Evolutionary conservation across 208 protist genomes (phyloP).

Genomic region (Trypanosoma mega): DNA sequence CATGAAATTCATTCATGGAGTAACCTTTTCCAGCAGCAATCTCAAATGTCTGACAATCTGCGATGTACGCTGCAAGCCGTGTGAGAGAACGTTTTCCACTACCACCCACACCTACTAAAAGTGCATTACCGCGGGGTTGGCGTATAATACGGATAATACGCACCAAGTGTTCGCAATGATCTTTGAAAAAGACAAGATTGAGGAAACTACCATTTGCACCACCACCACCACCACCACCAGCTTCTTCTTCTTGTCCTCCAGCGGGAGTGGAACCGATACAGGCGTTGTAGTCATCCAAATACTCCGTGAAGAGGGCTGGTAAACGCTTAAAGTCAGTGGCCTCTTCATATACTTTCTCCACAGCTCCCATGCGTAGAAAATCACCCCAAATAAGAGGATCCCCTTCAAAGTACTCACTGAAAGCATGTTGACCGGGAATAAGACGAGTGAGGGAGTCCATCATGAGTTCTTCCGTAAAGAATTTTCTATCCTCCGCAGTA

Average conservation of each 20-base stretch:
- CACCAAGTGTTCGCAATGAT: slow-evolving; percentile 95
- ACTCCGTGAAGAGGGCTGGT: slow-evolving; percentile 81
- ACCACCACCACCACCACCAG: slow-evolving; percentile 17
- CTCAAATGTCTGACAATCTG: slow-evolving; percentile 89
- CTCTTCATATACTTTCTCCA: slow-evolving; percentile 90
- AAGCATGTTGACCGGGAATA: slow-evolving; percentile 53
- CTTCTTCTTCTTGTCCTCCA: slow-evolving; percentile 29
- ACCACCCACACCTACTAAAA: slow-evolving; percentile 97
- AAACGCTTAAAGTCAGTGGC: slow-evolving; percentile 69
- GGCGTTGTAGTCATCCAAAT: slow-evolving; percentile 94
- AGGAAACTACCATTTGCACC: slow-evolving; percentile 29
- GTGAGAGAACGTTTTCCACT: slow-evolving; percentile 96
- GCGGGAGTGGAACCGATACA: slow-evolving; percentile 30
- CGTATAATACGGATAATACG: slow-evolving; percentile 96
- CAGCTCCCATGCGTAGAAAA: slow-evolving; percentile 89
- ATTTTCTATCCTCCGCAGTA: slow-evolving; percentile 87
- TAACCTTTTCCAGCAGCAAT: slow-evolving; percentile 94
- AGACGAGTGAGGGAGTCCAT: slow-evolving; percentile 77
- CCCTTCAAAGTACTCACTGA: slow-evolving; percentile 62
- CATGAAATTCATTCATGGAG: slow-evolving; percentile 90
- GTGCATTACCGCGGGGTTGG: slow-evolving; percentile 96
- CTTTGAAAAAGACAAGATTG: slow-evolving; percentile 92
- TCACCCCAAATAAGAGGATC: slow-evolving; percentile 93
- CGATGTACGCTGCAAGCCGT: slow-evolving; percentile 91
- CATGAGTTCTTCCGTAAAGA: slow-evolving; percentile 92